Percentiles rank a stretch among this genome's conserved stretches.
Evolutionary conservation across 2,329 filamentous ascomycete genomes (phyloP).

Genomic region (Acephala macrosclerotiorum): DNA sequence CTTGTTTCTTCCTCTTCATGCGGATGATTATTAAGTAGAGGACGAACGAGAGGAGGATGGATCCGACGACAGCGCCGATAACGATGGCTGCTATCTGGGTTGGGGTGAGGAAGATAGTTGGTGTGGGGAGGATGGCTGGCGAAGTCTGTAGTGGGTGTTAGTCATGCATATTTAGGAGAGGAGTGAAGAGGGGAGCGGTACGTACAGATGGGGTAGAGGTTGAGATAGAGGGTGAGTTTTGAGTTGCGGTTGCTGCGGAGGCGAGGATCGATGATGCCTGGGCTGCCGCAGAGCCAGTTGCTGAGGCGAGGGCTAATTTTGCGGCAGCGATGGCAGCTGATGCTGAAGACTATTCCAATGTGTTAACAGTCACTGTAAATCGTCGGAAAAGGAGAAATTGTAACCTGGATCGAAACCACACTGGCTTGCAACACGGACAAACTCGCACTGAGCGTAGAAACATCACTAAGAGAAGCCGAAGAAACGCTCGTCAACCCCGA

Average conservation of each 20-base stretch:
- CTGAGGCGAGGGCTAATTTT: slow-evolving; percentile 27
- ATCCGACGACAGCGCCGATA: slow-evolving; percentile 15
- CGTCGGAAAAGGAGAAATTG: no score
- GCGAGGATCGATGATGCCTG: slow-evolving; percentile 28
- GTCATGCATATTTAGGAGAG: neutral
- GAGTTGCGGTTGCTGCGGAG: slow-evolving; percentile 23
- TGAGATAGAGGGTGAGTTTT: neutral
- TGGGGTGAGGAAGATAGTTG: slow-evolving; percentile 20
- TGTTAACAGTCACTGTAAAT: no score
- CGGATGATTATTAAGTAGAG: slow-evolving; percentile 22
- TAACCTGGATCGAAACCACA: slow-evolving; percentile 25
- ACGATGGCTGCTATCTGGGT: slow-evolving; percentile 24
- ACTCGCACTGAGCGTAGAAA: slow-evolving; percentile 30
- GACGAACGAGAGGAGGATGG: slow-evolving; percentile 12
- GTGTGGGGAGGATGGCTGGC: neutral
- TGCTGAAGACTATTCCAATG: slow-evolving; percentile 28
- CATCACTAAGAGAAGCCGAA: slow-evolving; percentile 30
- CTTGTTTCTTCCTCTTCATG: slow-evolving; percentile 24
- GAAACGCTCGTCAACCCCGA: slow-evolving; percentile 19
- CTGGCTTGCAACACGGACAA: slow-evolving; percentile 23
- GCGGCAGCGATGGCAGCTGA: slow-evolving; percentile 27
- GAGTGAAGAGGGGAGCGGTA: no score
- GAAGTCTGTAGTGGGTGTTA: neutral
- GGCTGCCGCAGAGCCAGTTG: slow-evolving; percentile 26
- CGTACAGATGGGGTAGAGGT: slow-evolving; percentile 3